phyloP scores from a whole-genome alignment of 2,329 filamentous ascomycete genomes.

The Paramyrothecium roridum region DNA sequence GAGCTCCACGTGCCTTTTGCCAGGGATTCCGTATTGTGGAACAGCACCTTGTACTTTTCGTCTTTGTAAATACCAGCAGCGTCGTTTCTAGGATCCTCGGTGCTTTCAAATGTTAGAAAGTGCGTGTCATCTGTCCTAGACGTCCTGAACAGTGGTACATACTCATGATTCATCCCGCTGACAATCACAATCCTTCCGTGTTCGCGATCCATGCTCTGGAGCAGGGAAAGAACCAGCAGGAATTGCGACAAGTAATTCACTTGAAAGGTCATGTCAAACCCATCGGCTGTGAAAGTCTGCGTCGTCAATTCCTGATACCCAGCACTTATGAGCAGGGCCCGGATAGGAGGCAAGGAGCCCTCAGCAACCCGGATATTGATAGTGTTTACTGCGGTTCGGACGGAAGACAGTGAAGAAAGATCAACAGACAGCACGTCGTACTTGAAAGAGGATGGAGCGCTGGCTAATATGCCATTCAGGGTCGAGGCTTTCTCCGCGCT shows the following conservation, averaged over 20 bases:
- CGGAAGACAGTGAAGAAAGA: slow-evolving; percentile 21
- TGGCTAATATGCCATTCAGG: slow-evolving; percentile 19
- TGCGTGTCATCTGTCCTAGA: too few species aligned
- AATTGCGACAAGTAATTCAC: slow-evolving; percentile 29
- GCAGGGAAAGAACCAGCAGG: slow-evolving; percentile 22
- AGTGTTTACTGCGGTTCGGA: slow-evolving; percentile 19
- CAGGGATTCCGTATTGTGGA: slow-evolving; percentile 15
- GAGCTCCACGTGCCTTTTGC: slow-evolving; percentile 31
- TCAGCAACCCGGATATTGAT: slow-evolving; percentile 25
- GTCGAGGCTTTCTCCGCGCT: slow-evolving; percentile 23
- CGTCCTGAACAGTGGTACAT: slow-evolving; percentile 8
- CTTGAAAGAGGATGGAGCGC: slow-evolving; percentile 16
- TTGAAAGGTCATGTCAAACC: slow-evolving; percentile 29
- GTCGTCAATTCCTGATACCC: slow-evolving; percentile 19
- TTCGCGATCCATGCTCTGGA: slow-evolving; percentile 27
- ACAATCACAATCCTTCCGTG: slow-evolving; percentile 23
- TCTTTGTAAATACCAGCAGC: background rate
- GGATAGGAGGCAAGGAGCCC: slow-evolving; percentile 33
- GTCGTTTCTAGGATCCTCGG: background rate
- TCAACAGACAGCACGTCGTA: slow-evolving; percentile 29
- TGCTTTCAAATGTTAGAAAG: background rate
- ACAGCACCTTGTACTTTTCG: slow-evolving; percentile 8
- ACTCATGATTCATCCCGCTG: slow-evolving; percentile 32
- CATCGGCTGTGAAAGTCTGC: slow-evolving; percentile 24
- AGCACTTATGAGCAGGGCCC: slow-evolving; percentile 34